A percentile compares a stretch with the other conserved stretches of the same genome.
phyloP scores from a whole-genome alignment of 2,329 filamentous ascomycete species.

The Colletotrichum lindemuthianum region DNA sequence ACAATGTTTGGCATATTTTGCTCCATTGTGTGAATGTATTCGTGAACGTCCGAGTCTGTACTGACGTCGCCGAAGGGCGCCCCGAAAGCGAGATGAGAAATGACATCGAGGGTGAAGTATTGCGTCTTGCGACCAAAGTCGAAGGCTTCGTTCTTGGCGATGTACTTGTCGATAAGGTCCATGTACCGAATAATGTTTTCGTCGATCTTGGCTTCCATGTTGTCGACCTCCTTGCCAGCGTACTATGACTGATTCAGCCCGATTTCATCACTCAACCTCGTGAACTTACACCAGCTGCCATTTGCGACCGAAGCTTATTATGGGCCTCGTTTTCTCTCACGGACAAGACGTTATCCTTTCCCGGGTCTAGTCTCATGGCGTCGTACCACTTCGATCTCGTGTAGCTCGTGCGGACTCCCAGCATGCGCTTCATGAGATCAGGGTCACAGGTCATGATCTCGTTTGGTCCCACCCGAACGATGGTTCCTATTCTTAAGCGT shows the following conservation, averaged over 20 bases:
- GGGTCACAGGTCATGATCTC: conserved; percentile 53
- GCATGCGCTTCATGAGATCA: conserved; percentile 49
- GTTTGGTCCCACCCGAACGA: conserved; percentile 56
- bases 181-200: conserved; percentile 56
- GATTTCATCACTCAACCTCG: neutral
- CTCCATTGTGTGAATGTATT: conserved; percentile 56
- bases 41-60: conserved; percentile 57
- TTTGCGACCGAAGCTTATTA: conserved; percentile 54
- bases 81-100: conserved; percentile 62
- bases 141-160: conserved; percentile 52
- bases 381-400: conserved; percentile 56
- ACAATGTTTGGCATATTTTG: conserved; percentile 56
- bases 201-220: conserved; percentile 60
- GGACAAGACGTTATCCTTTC: conserved; percentile 64
- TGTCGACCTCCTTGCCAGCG: conserved; percentile 62
- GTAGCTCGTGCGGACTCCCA: conserved; percentile 49
- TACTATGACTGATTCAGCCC: conserved; percentile 44
- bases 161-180: conserved; percentile 54
- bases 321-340: conserved; percentile 58
- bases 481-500: conserved; percentile 39
- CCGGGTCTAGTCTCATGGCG: conserved; percentile 61
- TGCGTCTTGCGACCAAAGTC: conserved; percentile 59
- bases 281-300: conserved; percentile 57
- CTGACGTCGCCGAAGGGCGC: conserved; percentile 57
- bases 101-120: conserved; percentile 65